phyloP scores from a whole-genome alignment of 225 moss, liverwort and hornwort genomes.

The Climacium dendroides region DNA sequence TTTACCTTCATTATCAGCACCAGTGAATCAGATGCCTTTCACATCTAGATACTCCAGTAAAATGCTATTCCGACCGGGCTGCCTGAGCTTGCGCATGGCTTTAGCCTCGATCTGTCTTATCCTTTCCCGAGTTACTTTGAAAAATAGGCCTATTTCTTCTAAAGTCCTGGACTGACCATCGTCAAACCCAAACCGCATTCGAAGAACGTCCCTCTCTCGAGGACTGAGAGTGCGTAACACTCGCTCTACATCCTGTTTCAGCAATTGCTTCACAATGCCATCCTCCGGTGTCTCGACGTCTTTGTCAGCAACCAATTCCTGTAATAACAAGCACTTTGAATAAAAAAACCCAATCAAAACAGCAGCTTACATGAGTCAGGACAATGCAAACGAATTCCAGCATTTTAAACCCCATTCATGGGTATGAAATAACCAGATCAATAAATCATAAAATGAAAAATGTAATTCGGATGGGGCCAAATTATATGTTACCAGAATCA shows the following conservation, averaged over 20 bases:
- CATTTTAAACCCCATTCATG: background rate
- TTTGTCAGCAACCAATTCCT: slow-evolving; percentile 68
- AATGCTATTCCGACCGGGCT: slow-evolving; percentile 55
- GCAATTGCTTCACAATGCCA: slow-evolving; percentile 54
- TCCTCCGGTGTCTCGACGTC: slow-evolving; percentile 64
- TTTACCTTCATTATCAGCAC: background rate
- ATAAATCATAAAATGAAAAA: background rate
- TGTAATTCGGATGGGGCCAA: background rate
- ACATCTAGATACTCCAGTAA: slow-evolving; percentile 62
- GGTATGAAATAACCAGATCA: background rate
- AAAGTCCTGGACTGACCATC: slow-evolving; percentile 61
- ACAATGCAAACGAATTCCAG: background rate
- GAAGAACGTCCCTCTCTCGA: slow-evolving; percentile 75
- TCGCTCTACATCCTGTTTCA: slow-evolving; percentile 65
- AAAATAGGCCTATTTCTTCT: slow-evolving; percentile 73
- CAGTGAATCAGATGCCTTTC: slow-evolving; percentile 1
- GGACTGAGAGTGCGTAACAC: slow-evolving; percentile 61
- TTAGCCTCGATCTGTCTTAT: slow-evolving; percentile 87
- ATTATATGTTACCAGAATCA: background rate
- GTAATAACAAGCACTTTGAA: background rate
- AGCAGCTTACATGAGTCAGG: background rate
- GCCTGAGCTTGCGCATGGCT: slow-evolving; percentile 81
- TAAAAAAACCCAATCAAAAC: background rate
- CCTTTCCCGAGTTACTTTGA: slow-evolving; percentile 77
- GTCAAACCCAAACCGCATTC: slow-evolving; percentile 72